A percentile compares a stretch with the other conserved stretches of the same genome.
These are phyloP conservation scores for Moniliella sp. DNA, from an alignment of 1,284 basidiomycete genomes.

Conservation along the genomic window DNA sequence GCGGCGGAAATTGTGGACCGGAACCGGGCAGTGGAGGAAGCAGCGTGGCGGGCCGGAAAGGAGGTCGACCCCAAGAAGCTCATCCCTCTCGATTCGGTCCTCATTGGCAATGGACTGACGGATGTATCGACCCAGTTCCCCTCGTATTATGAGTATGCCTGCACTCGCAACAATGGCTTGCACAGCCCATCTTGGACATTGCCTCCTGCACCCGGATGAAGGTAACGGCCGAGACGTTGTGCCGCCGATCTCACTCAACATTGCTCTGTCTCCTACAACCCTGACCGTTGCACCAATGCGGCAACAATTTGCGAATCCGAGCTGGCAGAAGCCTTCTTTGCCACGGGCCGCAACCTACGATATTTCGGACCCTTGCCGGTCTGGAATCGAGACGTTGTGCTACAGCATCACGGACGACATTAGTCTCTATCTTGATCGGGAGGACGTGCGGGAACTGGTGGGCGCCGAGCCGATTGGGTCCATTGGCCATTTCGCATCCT, in stretches of 20 bases:
- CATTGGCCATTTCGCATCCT: constrained; percentile 15
- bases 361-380: constrained; percentile 16
- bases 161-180: constrained; percentile 11
- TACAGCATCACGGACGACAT: constrained; percentile 17
- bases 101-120: constrained; percentile 50
- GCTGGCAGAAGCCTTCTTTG: too few species aligned
- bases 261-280: constrained; percentile 7
- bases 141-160: constrained; percentile 18
- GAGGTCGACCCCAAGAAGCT: constrained; percentile 2
- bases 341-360: constrained; percentile 24
- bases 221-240: constrained; percentile 4
- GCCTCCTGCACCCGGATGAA: constrained; percentile 9
- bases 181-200: constrained; percentile 12
- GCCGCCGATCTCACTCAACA: too few species aligned
- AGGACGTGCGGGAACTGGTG: constrained; percentile 15
- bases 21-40: constrained; percentile 41
- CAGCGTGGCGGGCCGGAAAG: constrained; percentile 37
- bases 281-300: constrained; percentile 1
- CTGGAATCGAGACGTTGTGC: constrained; percentile 17
- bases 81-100: constrained; percentile 49
- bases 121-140: constrained; percentile 22
- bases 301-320: neutral
- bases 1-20: constrained; percentile 59
- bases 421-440: constrained; percentile 13
- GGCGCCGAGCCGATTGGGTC: constrained; percentile 11